Percentiles rank a stretch among this genome's conserved stretches.
These are phyloP conservation scores for Perkinsus chesapeaki DNA, from an alignment of 169 alveolate species.

Conservation along the genomic window DNA sequence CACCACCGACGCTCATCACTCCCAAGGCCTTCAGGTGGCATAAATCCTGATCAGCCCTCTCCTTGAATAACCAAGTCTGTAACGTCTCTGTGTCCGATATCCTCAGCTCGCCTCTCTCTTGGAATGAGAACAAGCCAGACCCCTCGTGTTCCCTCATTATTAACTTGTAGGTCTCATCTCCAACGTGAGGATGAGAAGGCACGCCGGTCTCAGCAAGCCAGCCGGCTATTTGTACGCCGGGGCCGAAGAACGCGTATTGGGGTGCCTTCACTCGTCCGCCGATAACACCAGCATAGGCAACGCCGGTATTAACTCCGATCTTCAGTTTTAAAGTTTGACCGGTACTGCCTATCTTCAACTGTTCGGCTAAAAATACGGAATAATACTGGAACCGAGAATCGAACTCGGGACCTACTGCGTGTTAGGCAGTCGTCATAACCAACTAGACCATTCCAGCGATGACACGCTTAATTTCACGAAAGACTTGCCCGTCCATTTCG, in stretches of 20 bases:
- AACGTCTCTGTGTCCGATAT: not conserved
- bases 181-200: not conserved
- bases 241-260: not conserved
- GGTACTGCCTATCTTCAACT: not conserved
- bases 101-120: slow-evolving; percentile 1
- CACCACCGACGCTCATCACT: not conserved
- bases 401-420: slow-evolving; percentile 6
- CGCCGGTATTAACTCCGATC: not conserved
- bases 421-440: slow-evolving; percentile 4
- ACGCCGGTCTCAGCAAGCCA: not conserved
- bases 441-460: not conserved
- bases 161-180: not conserved
- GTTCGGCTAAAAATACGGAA: not conserved
- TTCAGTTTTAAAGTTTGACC: not conserved
- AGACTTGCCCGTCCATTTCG: not conserved
- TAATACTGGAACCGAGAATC: not conserved
- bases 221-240: not conserved
- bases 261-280: not conserved
- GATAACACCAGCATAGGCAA: not conserved
- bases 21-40: not conserved
- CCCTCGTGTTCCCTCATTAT: not conserved
- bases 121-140: not conserved
- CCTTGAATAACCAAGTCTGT: not conserved
- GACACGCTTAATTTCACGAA: not conserved
- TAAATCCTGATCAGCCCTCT: not conserved